phyloP scores from a whole-genome alignment of 345 rosid species.

The Fremontodendron californicum region DNA sequence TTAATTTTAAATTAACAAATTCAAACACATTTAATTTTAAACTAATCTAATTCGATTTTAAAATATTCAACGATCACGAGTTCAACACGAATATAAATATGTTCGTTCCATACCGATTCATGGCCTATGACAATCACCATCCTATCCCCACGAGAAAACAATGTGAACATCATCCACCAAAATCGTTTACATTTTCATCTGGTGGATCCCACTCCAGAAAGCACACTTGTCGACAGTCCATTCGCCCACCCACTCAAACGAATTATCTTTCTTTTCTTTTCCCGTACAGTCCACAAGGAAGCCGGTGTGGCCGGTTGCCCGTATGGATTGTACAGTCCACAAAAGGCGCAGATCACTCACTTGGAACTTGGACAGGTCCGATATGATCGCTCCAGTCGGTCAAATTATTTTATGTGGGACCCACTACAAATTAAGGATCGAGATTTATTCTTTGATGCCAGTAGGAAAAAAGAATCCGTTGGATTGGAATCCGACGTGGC shows the following conservation, averaged over 20 bases:
- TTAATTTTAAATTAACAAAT: no score
- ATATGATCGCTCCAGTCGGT: neutral
- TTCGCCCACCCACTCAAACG: neutral
- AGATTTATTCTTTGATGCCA: neutral
- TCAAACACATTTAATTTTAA: no score
- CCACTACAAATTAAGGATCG: neutral
- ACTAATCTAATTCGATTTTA: no score
- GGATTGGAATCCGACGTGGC: conserved; percentile 34
- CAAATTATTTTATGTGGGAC: neutral
- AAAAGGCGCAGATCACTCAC: neutral
- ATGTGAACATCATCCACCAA: neutral
- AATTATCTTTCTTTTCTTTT: neutral
- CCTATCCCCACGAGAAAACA: neutral
- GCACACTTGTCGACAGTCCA: neutral
- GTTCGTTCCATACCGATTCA: no score
- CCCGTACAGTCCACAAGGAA: neutral
- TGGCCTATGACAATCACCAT: neutral
- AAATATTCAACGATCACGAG: no score
- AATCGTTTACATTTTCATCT: neutral
- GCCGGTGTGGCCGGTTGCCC: neutral
- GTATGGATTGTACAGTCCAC: neutral
- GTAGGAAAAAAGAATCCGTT: conserved; percentile 1
- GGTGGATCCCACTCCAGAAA: neutral
- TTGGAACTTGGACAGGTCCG: neutral
- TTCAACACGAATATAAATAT: no score